Percentiles rank a stretch among this genome's conserved stretches.
Evolutionary conservation across 2,329 filamentous ascomycete species (phyloP).

Genomic region (Penicillium sp.): DNA sequence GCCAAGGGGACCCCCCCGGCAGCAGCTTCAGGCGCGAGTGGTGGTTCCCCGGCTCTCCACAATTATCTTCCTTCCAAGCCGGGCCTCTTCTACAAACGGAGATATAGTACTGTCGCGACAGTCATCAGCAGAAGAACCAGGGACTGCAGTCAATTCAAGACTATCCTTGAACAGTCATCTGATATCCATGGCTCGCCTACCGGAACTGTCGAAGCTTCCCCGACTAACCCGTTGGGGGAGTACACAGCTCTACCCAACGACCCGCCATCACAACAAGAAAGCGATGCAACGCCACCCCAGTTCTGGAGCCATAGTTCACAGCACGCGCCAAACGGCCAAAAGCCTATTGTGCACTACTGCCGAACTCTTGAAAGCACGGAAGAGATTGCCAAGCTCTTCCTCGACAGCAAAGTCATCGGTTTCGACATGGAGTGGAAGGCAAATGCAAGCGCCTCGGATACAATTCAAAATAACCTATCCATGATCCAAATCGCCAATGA

Average conservation of each 20-base stretch:
- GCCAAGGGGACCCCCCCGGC: too few relatives aligned
- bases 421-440: constrained; percentile 87
- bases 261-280: not conserved
- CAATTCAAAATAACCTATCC: constrained; percentile 71
- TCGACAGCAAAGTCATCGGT: constrained; percentile 72
- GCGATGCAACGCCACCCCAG: constrained; percentile 11
- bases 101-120: not conserved
- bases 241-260: not conserved
- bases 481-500: constrained; percentile 82
- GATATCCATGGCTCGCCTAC: not conserved
- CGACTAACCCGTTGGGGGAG: not conserved
- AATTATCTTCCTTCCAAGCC: too few relatives aligned
- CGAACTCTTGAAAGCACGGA: constrained; percentile 70
- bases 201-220: not conserved
- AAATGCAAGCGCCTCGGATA: constrained; percentile 51
- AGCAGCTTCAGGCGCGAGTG: too few relatives aligned
- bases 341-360: constrained; percentile 78
- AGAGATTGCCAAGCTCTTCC: constrained; percentile 66
- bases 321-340: constrained; percentile 52
- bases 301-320: constrained; percentile 48
- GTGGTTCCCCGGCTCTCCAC: not conserved
- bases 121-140: not conserved
- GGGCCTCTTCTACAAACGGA: not conserved
- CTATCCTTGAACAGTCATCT: not conserved
- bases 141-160: not conserved